Base-by-base conservation (phyloP, 305 asterid genomes). In the Plantago coronopus region DNA sequence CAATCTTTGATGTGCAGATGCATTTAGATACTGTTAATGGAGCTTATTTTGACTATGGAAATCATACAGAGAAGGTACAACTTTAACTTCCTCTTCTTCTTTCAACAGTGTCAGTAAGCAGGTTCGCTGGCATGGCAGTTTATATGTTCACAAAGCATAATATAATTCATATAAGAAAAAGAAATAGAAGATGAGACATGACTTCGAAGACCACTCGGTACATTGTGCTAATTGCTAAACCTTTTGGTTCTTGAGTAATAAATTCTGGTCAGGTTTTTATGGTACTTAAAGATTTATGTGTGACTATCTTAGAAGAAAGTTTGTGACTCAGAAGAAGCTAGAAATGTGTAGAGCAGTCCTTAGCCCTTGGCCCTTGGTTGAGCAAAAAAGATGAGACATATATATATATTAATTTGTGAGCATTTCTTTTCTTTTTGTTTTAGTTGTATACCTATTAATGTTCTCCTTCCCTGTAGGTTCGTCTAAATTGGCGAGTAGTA, bases 11-110 rank as follows among this genome's bases (percentile, higher is more conserved):
- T 65, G 62, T 62, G 54, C 84, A 93, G 99, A 77, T 93, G 91
- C 96, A 93, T 82, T 81, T 93, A 64, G 95, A 93, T 76, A 23
- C 72, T 50, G 65, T 18, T 25, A 59, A 59, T 48, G 97, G 96
- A 78, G 87, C 88, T 66, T 93, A 93, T 81, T 87, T 79, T 79
- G 99, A 93, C 79, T 93, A 79, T 66, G 99, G 99, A 59, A 81
- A 85, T 79, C 99, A 93, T 67, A 78, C 96, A 17, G 96, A 93
- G 74, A 81, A 80, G 97, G 98, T 91, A 72, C 62, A 21, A 23
- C 73, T 62, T 65, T 67, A 57, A 43, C 22, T 68, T 51, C 48
- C 48, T 56, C 54, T 61, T 62, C 59, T 1, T 17, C 61, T 44
- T 27, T 53, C 67, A 48, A 45, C 40, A 61, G 57, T 55, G 55